These are phyloP conservation scores for Aspergillus quadricinctus DNA, from an alignment of 2,329 filamentous ascomycete genomes.

Conservation along the genomic window DNA sequence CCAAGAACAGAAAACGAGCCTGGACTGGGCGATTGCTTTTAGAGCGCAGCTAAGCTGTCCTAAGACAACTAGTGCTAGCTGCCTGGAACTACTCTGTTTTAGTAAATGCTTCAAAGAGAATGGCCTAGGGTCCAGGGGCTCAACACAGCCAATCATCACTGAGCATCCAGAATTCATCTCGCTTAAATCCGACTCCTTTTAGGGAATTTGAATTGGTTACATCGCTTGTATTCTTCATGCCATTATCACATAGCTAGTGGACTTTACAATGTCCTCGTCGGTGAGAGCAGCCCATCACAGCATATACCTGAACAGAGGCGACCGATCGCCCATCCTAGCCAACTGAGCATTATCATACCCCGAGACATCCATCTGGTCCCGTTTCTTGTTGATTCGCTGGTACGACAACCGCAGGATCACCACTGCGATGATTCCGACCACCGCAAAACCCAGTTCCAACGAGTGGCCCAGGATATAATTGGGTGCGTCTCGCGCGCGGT, in stretches of 20 bases:
- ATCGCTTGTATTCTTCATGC: background rate
- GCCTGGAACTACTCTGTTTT: background rate
- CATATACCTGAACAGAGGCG: conserved; percentile 61
- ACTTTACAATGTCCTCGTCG: too few species aligned
- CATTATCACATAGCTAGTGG: too few species aligned
- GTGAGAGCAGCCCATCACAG: too few species aligned
- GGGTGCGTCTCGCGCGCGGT: conserved; percentile 50
- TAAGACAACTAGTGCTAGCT: background rate
- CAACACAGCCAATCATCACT: background rate
- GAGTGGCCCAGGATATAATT: conserved; percentile 50
- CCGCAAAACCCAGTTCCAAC: conserved; percentile 49
- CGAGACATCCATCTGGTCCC: conserved; percentile 44
- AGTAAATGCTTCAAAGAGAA: background rate
- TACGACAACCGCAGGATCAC: conserved; percentile 50
- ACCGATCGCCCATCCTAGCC: conserved; percentile 57
- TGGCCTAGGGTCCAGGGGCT: background rate
- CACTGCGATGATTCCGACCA: conserved; percentile 43
- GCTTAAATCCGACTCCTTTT: background rate
- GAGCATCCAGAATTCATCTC: background rate
- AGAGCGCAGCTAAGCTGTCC: too few species aligned
- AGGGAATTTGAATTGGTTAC: background rate
- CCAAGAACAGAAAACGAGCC: background rate
- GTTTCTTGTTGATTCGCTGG: conserved; percentile 54
- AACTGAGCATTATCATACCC: conserved; percentile 48
- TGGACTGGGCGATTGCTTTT: background rate